Evolutionary conservation across 352 stramenopile species (phyloP), one percentile per base, ranked within the genome.

Genomic region (Thalassiosira hispida): DNA sequence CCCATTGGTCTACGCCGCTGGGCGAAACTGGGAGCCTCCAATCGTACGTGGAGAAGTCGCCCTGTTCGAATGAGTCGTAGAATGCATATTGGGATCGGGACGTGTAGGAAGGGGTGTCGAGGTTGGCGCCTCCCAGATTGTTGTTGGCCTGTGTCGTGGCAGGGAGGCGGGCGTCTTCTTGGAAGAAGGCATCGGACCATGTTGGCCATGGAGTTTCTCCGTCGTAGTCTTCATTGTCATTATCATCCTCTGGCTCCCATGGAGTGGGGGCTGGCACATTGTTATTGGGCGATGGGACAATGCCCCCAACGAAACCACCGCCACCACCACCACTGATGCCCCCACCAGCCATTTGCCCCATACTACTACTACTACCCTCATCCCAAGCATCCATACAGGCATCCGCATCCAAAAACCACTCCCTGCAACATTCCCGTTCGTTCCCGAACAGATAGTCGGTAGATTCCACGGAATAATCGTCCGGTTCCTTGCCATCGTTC

Each of bases 1-100:
- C 59, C 74, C 74, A 83, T 83, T 40, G 0, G 52, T 55, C 16
- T 61, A 23, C n/a, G 12, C 3, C 38, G 9, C 23, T 27, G 16
- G 20, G 12, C 1, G 25, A 38, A 0, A 25, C 3, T 22, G 65
- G 66, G 14, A 53, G 44, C 6, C 20, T 29, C 52, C 65, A 72
- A 40, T 62, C 35, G 38, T 71, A 51, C 20, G 23, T 49, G 46
- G 53, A 57, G 51, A 83, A 69, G 35, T 69, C 52, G 18, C 66
- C 65, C 5, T 56, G 25, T 68, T 83, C 74, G 35, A 83, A 83
- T 9, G 74, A 83, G 33, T 83, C 74, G 22, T 55, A 73, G 11
- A 77, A 71, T 53, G 31, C 11, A 44, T 44, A 14, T 65, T 42
- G 25, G 31, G 25, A 27, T 60, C 25, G 20, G 40, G 40, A 40